Evolutionary conservation across 768 basidiomycete species (phyloP).

Genomic region (Saitozyma podzolica): DNA sequence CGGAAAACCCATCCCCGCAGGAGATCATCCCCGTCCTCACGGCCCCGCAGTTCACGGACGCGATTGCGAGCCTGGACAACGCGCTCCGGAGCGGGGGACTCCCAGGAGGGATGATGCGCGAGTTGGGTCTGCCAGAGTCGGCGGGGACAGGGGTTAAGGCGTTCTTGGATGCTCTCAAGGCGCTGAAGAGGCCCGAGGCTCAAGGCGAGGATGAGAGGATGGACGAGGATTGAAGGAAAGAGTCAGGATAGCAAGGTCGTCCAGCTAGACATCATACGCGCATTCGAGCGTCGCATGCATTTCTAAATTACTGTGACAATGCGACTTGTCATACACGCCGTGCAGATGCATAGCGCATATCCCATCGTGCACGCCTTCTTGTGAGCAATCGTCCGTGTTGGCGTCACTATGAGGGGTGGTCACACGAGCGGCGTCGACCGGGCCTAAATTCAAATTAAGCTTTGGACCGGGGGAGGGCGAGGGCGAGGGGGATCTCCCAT

Average conservation of each 20-base stretch:
- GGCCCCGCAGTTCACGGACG: slow-evolving; percentile 78
- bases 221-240: slow-evolving; percentile 68
- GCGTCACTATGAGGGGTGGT: too few relatives aligned
- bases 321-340: too few relatives aligned
- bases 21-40: slow-evolving; percentile 72
- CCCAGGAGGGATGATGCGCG: slow-evolving; percentile 70
- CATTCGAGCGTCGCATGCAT: too few relatives aligned
- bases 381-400: too few relatives aligned
- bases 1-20: slow-evolving; percentile 62
- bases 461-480: too few relatives aligned
- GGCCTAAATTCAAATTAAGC: too few relatives aligned
- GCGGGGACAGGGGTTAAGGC: slow-evolving; percentile 75
- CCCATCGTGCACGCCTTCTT: too few relatives aligned
- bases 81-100: slow-evolving; percentile 75
- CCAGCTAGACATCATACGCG: too few relatives aligned
- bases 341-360: too few relatives aligned
- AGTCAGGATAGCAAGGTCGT: not conserved
- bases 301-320: too few relatives aligned
- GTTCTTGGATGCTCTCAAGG: slow-evolving; percentile 76
- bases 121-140: slow-evolving; percentile 78
- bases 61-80: slow-evolving; percentile 77
- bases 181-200: slow-evolving; percentile 61
- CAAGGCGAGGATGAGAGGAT: slow-evolving; percentile 61
- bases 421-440: too few relatives aligned
- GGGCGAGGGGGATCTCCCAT: too few relatives aligned